Conservation (phyloP, 2,329 filamentous ascomycete species). For the Lojkania enalia region DNA sequence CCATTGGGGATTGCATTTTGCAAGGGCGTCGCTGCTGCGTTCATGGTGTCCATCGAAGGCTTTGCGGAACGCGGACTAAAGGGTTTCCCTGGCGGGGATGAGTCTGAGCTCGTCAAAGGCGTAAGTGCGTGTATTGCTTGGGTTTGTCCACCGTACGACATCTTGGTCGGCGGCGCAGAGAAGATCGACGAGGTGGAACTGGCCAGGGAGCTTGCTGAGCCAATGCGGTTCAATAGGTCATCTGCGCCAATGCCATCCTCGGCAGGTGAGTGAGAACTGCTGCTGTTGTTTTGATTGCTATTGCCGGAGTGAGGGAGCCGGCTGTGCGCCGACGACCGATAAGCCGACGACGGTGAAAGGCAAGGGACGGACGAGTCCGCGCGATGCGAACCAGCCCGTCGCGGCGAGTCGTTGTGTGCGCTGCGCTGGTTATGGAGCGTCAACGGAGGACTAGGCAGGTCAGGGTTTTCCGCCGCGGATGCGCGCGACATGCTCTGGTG, state of each 20-base stretch:
- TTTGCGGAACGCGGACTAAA: conserved; percentile 56
- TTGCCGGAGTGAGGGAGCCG: conserved; percentile 11
- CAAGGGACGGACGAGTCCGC: conserved; percentile 26
- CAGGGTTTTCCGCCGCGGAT: conserved; percentile 71
- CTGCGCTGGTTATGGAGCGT: conserved; percentile 56
- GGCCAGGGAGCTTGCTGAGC: conserved; percentile 69
- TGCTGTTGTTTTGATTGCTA: conserved; percentile 20
- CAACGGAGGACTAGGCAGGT: conserved; percentile 55
- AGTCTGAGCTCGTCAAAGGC: conserved; percentile 68
- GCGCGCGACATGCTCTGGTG: conserved; percentile 73
- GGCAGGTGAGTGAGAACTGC: conserved; percentile 24
- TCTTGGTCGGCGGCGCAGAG: conserved; percentile 59
- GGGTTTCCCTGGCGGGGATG: conserved; percentile 62
- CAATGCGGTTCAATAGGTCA: conserved; percentile 71
- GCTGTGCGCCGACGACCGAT: conserved; percentile 16
- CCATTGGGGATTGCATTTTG: conserved; percentile 38
- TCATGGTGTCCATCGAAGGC: conserved; percentile 41
- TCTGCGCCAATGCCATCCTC: conserved; percentile 47
- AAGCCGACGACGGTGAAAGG: conserved; percentile 16
- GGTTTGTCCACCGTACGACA: conserved; percentile 60
- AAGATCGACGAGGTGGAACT: conserved; percentile 74
- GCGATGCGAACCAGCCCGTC: conserved; percentile 31
- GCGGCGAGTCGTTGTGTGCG: conserved; percentile 23
- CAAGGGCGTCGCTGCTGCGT: conserved; percentile 35
- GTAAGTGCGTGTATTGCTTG: conserved; percentile 61